A percentile compares a stretch with the other conserved stretches of the same genome.
These are phyloP conservation scores for Lactarius vividus DNA, from an alignment of 768 basidiomycete genomes.

Conservation along the genomic window DNA sequence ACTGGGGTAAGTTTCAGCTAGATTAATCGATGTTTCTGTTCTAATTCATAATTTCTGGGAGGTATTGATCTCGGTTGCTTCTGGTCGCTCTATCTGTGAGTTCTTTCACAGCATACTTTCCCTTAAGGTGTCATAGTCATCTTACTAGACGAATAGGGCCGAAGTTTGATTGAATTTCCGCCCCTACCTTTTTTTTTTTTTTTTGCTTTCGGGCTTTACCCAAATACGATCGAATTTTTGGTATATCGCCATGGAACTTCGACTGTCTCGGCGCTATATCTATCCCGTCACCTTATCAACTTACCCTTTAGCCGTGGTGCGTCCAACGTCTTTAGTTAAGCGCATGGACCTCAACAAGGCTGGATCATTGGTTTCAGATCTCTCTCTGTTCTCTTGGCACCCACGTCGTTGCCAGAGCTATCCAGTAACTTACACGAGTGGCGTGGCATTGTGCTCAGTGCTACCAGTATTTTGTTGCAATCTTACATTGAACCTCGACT, in stretches of 20 bases:
- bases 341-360: not conserved
- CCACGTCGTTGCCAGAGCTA: not conserved
- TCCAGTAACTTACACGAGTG: not conserved
- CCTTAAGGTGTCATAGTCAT: not conserved
- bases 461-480: not conserved
- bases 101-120: not conserved
- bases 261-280: not conserved
- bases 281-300: not conserved
- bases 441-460: not conserved
- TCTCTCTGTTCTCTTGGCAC: not conserved
- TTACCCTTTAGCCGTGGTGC: not conserved
- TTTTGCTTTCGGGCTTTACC: not conserved
- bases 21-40: not conserved
- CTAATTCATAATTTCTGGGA: not conserved
- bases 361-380: not conserved
- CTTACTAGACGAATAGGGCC: not conserved
- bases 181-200: too few relatives aligned
- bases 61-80: not conserved
- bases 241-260: not conserved
- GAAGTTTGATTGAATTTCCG: not conserved
- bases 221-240: not conserved
- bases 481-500: not conserved
- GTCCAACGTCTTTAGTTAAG: not conserved
- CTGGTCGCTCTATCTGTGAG: conserved; percentile 6
- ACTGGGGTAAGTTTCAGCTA: not conserved